Base-by-base conservation (phyloP, 345 rosid genomes). In the Populus nigra region DNA sequence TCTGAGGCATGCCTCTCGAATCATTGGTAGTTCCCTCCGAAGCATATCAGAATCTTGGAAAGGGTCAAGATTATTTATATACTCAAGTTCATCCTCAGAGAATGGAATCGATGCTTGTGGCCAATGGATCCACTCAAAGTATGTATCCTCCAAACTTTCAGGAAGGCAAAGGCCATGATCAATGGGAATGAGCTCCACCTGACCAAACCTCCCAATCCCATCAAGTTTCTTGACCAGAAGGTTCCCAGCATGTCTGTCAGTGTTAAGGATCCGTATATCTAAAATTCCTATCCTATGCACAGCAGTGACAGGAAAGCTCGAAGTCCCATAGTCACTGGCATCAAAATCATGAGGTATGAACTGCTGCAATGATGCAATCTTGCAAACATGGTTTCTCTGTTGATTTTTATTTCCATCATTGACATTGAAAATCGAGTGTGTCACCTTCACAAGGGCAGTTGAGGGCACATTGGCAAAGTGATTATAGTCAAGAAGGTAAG, bases 131-230 rank as follows among this genome's bases (percentile, higher is more conserved):
- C 87, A 86, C 76, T 86, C 89, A 36, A 84, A 86, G 55, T 86
- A 86, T 25, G 89, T 87, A 69, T 86, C 85, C 83, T 86, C 89
- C 76, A 82, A 71, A 79, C 77, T 75, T 76, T 86, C 87, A 23
- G 89, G 89, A 57, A 86, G 87, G 77, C 87, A 86, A 71, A 86
- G 83, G 43, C 87, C 89, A 76, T 84, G 89, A 73, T 86, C 87
- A 43, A 86, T 86, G 5, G 89, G 89, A 73, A 84, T 49, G 78
- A 86, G 87, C 66, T 84, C 87, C 67, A 80, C 80, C 53, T 76
- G 73, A 36, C 73, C 82, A 50, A 86, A 80, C 69, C 79, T 80
- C 49, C 80, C 85, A 73, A 72, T 49, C n/a, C 79, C 66, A 80
- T 84, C 77, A 22, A 78, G 77, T 83, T 86, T 84, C 77, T 80